These are phyloP conservation scores for Phytophthora ramorum DNA, from an alignment of 352 stramenopile species.

Conservation along the genomic window DNA sequence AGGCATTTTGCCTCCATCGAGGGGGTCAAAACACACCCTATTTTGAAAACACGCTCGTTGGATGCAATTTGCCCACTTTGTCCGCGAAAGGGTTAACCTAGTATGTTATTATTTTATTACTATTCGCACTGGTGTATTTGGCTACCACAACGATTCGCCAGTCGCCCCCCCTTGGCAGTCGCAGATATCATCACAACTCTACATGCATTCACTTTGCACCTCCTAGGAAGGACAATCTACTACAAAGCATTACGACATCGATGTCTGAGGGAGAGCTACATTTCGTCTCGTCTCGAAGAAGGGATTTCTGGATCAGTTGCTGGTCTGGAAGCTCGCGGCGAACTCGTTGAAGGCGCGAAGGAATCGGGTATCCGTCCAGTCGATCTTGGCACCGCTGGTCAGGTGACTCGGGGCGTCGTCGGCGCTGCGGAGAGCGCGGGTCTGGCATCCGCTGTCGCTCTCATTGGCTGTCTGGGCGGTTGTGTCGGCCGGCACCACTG, in stretches of 20 bases:
- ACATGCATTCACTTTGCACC: too few species aligned
- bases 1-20: too few species aligned
- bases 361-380: conserved; percentile 43
- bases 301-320: conserved; percentile 8
- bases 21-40: too few species aligned
- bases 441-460: conserved; percentile 26
- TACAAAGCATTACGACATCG: conserved; percentile 6
- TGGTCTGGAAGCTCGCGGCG: conserved; percentile 24
- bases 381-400: conserved; percentile 24
- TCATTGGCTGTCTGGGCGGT: conserved; percentile 13
- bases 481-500: conserved; percentile 21
- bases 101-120: too few species aligned
- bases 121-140: too few species aligned
- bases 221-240: too few species aligned
- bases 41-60: too few species aligned
- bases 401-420: conserved; percentile 32
- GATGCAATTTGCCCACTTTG: too few species aligned
- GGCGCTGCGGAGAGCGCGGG: conserved; percentile 27
- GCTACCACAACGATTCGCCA: too few species aligned
- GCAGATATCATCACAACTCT: too few species aligned
- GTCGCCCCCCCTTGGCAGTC: too few species aligned
- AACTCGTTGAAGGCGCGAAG: conserved; percentile 44
- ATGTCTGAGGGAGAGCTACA: conserved; percentile 10
- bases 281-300: conserved; percentile 4
- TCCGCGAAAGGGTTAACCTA: too few species aligned